Evolutionary conservation across 352 stramenopile species (phyloP).

Genomic region (Pythium periplocum): DNA sequence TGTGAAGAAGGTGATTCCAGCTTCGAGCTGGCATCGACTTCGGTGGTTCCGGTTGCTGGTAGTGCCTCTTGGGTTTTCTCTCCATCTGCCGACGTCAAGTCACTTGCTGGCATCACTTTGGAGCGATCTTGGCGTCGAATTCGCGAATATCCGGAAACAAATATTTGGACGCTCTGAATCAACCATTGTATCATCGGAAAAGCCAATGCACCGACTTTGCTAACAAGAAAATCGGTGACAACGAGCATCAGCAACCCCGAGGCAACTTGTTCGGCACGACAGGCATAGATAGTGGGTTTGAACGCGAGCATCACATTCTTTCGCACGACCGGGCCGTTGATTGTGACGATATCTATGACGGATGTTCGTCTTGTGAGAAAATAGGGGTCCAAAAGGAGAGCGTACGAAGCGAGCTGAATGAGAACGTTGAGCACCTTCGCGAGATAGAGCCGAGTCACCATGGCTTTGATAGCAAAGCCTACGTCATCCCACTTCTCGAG

Average conservation of each 20-base stretch:
- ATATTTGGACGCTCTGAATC: background rate
- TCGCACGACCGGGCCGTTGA: slow-evolving; percentile 39
- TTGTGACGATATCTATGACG: slow-evolving; percentile 26
- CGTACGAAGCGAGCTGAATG: slow-evolving; percentile 76
- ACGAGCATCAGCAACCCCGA: slow-evolving; percentile 63
- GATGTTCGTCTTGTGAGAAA: slow-evolving; percentile 38
- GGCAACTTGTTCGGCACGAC: slow-evolving; percentile 58
- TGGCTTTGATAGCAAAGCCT: slow-evolving; percentile 77
- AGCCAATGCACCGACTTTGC: slow-evolving; percentile 45
- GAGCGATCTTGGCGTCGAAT: background rate
- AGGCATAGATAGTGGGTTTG: slow-evolving; percentile 40
- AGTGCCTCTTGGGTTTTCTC: slow-evolving; percentile 5
- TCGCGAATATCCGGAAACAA: background rate
- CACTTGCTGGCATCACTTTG: slow-evolving; percentile 5
- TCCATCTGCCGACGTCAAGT: slow-evolving; percentile 17
- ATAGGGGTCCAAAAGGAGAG: slow-evolving; percentile 59
- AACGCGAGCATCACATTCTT: slow-evolving; percentile 67
- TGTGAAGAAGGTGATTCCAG: background rate
- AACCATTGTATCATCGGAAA: slow-evolving; percentile 20
- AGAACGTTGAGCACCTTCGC: slow-evolving; percentile 82
- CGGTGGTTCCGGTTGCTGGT: background rate
- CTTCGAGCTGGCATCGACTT: background rate
- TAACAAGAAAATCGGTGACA: slow-evolving; percentile 67
- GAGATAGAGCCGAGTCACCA: slow-evolving; percentile 74
- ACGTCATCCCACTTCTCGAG: slow-evolving; percentile 78